Conservation (phyloP, 345 rosid species). For the Cardamine occulta region DNA sequence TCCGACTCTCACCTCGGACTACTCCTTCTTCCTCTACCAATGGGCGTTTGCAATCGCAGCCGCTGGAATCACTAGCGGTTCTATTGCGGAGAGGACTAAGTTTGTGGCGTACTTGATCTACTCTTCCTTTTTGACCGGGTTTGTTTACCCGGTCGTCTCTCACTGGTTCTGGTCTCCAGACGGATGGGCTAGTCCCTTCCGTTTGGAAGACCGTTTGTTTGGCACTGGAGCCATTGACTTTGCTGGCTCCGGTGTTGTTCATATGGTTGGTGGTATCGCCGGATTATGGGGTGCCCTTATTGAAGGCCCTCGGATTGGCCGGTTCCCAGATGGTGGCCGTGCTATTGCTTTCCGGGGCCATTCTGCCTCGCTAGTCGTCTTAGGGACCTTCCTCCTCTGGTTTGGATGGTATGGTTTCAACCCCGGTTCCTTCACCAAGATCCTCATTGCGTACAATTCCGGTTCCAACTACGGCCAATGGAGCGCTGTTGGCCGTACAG, state of each 20-base stretch:
- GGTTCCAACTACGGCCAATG: constrained; percentile 65
- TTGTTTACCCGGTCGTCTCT: constrained; percentile 87
- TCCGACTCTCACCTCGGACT: constrained; percentile 49
- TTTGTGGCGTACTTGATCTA: constrained; percentile 86
- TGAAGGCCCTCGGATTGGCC: constrained; percentile 79
- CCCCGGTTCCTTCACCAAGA: constrained; percentile 69
- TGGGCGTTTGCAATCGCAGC: constrained; percentile 98
- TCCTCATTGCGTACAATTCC: constrained; percentile 38
- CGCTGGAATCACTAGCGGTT: constrained; percentile 93
- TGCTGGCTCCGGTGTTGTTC: constrained; percentile 81
- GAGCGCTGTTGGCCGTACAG: constrained; percentile 91
- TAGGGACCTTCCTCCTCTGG: constrained; percentile 80
- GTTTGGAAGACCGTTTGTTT: constrained; percentile 50
- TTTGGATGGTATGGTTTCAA: constrained; percentile 89
- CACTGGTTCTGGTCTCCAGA: constrained; percentile 93
- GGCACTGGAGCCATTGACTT: constrained; percentile 78
- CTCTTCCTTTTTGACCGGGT: constrained; percentile 83
- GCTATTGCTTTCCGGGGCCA: constrained; percentile 58
- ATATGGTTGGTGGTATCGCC: constrained; percentile 80
- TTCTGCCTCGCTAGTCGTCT: constrained; percentile 70
- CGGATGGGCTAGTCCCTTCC: constrained; percentile 83
- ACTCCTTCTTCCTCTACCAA: constrained; percentile 81
- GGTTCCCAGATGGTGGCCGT: constrained; percentile 54
- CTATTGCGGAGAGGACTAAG: constrained; percentile 88
- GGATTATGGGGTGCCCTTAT: constrained; percentile 82